Evolutionary conservation across 306 rosid species (phyloP), one percentile per base, ranked within the genome.

Genomic region (Quercus wislizeni): DNA sequence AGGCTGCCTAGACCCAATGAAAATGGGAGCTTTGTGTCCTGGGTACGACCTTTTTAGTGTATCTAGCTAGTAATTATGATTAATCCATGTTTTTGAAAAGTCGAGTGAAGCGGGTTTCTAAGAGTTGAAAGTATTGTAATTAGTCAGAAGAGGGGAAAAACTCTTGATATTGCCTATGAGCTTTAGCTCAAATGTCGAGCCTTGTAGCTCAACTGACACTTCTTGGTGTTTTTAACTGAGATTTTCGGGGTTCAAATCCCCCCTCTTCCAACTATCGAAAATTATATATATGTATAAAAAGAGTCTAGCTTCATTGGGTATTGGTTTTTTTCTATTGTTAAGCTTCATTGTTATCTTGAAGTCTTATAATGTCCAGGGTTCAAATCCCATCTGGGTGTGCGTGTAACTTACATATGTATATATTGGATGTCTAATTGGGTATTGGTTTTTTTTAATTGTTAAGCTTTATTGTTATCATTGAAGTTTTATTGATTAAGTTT

Each of bases 401-500:
- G 20, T 7, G 64, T 31, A 25, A 30, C 67, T 38, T 6, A 7
- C 23, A 31, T 73, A 18, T 43, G 20, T 68, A 46, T 12, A 69
- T 78, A 30, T 30, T 78, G 33, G 6, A 18, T 71, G 1, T 74
- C 55, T 68, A 31, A 2, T 23, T 78, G 25, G 20, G 68, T 71
- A 78, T 80, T 78, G 73, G 77, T 73, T 76, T 41, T 23, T 41
- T 41, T 41, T 11, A 41, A 41, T 8, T 41, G 3, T 8, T 41
- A 8, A 2, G 46, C 46, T 41, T 41, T 2, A 8, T 7, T 8
- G 46, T 8, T 41, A 41, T 41, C 46, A 41, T 54, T 78, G 64
- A 72, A 77, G 54, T 78, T 69, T 78, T 52, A 3, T 19, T 12
- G n/a, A 43, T 33, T 14, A 27, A 61, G 46, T n/a, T 69, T 81